Evolutionary conservation across 768 basidiomycete genomes (phyloP), one percentile per base, ranked within the genome.

Genomic region (Psilocybe cyanescens): DNA sequence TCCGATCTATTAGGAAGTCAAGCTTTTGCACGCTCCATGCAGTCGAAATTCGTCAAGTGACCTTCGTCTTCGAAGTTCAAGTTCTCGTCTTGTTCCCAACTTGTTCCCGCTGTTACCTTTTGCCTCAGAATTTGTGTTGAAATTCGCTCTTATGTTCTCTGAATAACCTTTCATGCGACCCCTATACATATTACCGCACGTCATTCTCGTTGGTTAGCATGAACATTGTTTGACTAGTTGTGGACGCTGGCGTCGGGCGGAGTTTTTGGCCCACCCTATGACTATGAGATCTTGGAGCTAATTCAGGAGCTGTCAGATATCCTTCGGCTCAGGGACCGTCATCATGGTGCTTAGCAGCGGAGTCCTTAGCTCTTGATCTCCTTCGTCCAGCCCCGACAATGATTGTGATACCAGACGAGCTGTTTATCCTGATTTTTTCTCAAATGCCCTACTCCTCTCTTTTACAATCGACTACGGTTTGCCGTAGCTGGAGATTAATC

Each of bases 371-470:
- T 28, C 17, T 41, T n/a, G 7, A 11, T 55, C 35, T 55, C n/a
- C 17, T 24, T 9, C 7, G 8, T 19, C 55, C n/a, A 12, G 7
- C 4, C 24, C 28, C 55, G 14, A 14, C 41, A 31, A 57, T 57
- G 55, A 31, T 45, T 31, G 16, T 19, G 12, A 33, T 64, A 14
- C 62, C 67, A 14, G 33, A 35, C 7, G 68, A 69, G 62, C 49
- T 67, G 16, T 41, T 65, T 4, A 17, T 57, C 30, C 29, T 52
- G 17, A 51, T 67, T 24, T 60, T 70, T 30, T 48, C 55, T 28
- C 39, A 45, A n/a, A 54, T 67, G 17, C 28, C 62, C 14, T 60
- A 64, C 51, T 55, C 58, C 29, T 62, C 58, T n/a, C 59, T 69
- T 8, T 47, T 58, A 17, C 30, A 30, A 11, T 52, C 58, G 16